Base-by-base conservation (phyloP, 495 filamentous ascomycete species). In the Penicillium egyptiacum region DNA sequence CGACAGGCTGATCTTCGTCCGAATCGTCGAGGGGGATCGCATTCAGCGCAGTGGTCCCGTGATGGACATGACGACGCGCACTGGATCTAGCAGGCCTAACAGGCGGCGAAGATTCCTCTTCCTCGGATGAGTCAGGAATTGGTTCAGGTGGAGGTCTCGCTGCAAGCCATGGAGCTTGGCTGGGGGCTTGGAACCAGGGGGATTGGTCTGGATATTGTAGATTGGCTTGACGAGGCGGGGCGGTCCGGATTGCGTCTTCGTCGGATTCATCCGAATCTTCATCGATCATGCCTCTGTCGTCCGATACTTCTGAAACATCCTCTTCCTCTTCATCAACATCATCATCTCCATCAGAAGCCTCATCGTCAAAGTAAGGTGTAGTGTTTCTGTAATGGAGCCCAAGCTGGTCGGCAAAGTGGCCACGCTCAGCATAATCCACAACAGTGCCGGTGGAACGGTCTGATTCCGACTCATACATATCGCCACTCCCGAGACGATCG, bases 21-120 rank as follows among this genome's bases (percentile, higher is more conserved):
- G 66, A 69, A 45, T 65, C 66, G 49, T 67, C 64, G n/a, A 69
- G 62, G 10, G 64, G 50, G 23, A 69, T 69, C 22, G 59, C 61
- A 33, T 59, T 61, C 5, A 35, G 26, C 6, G 52, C 44, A 22
- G 53, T 40, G 11, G n/a, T 26, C 19, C 54, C 54, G 5, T 33
- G 28, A 16, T 23, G 26, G 5, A 28, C 14, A 6, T 14, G 5
- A 6, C 31, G 45, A 20, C 30, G 39, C n/a, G 25, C 37, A 22
- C 6, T 26, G 25, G 17, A 14, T 33, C 35, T 23, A 19, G 30
- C 35, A 31, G 45, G 11, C 28, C 39, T n/a, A 28, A 10, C 2
- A 37, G 52, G 51, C 26, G 41, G 23, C n/a, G 42, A 39, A 20
- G 41, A 25, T 33, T 19, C 22, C 28, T 31, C 37, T 10, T 12